Conservation (phyloP, 768 basidiomycete species). For the Amanita thiersii region DNA sequence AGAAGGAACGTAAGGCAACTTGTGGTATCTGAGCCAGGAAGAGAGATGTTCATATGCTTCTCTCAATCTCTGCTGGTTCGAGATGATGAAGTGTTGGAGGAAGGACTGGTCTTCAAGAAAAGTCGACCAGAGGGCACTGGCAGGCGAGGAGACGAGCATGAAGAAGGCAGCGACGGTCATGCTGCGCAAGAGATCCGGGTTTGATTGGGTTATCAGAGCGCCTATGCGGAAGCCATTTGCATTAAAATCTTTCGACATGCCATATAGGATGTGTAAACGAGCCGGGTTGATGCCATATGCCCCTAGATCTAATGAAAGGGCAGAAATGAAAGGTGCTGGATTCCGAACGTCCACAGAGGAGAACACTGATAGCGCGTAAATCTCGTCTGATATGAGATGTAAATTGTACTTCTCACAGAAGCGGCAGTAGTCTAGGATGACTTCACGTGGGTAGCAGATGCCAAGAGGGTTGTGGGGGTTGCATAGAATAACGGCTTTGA, state of each 20-base stretch:
- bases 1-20: constrained; percentile 12
- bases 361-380: constrained; percentile 20
- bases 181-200: constrained; percentile 11
- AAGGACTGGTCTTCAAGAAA: constrained; percentile 14
- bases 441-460: constrained; percentile 13
- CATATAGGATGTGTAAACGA: constrained; percentile 19
- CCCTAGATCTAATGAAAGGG: constrained; percentile 15
- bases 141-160: constrained; percentile 15
- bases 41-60: constrained; percentile 17
- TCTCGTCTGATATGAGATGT: constrained; percentile 21
- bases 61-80: constrained; percentile 11
- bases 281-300: constrained; percentile 13
- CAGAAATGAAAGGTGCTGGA: constrained; percentile 16
- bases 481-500: constrained; percentile 18
- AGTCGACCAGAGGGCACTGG: constrained; percentile 16
- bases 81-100: constrained; percentile 12
- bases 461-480: constrained; percentile 24
- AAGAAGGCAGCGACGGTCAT: constrained; percentile 14
- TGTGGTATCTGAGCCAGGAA: constrained; percentile 17
- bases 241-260: constrained; percentile 23
- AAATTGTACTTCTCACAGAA: constrained; percentile 16
- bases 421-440: constrained; percentile 15
- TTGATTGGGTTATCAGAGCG: constrained; percentile 13
- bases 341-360: constrained; percentile 11
- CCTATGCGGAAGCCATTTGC: constrained; percentile 20